Evolutionary conservation across 345 rosid species (phyloP), one percentile per base, ranked within the genome.

Genomic region (Eucalyptus microcorys): DNA sequence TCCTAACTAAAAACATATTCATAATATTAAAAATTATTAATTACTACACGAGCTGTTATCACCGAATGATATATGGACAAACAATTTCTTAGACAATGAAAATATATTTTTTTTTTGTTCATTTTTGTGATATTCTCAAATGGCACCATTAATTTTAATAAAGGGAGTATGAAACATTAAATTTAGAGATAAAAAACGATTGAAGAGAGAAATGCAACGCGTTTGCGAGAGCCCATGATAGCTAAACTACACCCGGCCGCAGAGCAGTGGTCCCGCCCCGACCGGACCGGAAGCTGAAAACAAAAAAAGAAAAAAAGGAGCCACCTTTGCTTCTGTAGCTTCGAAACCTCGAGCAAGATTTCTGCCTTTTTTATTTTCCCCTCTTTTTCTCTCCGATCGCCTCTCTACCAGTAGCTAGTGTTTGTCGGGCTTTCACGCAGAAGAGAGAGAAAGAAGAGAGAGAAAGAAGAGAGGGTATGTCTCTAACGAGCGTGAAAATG

Each of bases 401-500:
- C 48, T 45, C 49, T 19, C 68, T n/a, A 7, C 71, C 86, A 11
- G 47, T 48, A 48, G 81, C 53, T 10, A 50, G 30, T 85, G 49
- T 88, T 3, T 21, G 24, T 71, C 49, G n/a, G 48, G 49, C 68
- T 17, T 34, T 43, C 22, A 11, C 32, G 19, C 26, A 37, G 34
- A 32, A 24, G 21, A 50, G 66, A 37, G 66, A 22, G 71, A 45
- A 53, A 71, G 88, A 71, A 71, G 88, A 61, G 83, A 17, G 49
- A 15, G 61, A 47, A 47, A 42, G 5, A 30, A 49, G 37, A 10
- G 85, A 27, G 53, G 87, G 9, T 14, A 97, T 97, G 99, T 93
- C 99, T 91, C 92, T 97, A 61, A 93, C 98, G 32, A 45, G 93
- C 76, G 99, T 96, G 66, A 97, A 95, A 86, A 94, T 98, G 95